Evolutionary conservation across 148 eudicot species (phyloP).

Genomic region (Rhododendron vialii): DNA sequence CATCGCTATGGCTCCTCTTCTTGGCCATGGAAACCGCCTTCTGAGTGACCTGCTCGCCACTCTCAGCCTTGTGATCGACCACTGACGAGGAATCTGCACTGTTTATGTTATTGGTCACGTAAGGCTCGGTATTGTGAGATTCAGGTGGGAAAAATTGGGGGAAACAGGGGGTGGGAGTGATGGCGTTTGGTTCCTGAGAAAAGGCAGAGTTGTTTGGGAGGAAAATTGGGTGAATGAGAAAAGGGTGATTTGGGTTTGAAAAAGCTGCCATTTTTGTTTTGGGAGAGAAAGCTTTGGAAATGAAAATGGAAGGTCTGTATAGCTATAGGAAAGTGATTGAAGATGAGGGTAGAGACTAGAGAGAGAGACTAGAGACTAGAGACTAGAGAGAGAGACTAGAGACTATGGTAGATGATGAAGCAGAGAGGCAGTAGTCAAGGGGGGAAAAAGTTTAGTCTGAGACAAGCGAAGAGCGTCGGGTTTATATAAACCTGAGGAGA

Average conservation of each 20-base stretch:
- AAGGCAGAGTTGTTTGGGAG: constrained; percentile 2
- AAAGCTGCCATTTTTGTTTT: constrained; percentile 25
- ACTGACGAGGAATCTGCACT: constrained; percentile 32
- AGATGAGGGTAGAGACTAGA: background rate
- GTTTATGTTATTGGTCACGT: constrained; percentile 23
- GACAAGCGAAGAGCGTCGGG: background rate
- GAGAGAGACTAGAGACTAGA: background rate
- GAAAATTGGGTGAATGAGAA: constrained; percentile 16
- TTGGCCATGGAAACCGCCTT: constrained; percentile 13
- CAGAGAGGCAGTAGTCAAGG: background rate
- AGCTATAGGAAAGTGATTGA: background rate
- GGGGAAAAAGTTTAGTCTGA: background rate
- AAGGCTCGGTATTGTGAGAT: constrained; percentile 8
- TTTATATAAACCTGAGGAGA: background rate
- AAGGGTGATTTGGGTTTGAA: constrained; percentile 22
- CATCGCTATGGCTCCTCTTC: constrained; percentile 33
- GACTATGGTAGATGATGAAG: background rate
- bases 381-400: background rate
- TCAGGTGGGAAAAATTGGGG: constrained; percentile 8
- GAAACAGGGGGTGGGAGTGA: constrained; percentile 2
- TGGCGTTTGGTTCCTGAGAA: constrained; percentile 5
- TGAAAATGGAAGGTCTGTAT: background rate
- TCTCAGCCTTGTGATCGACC: constrained; percentile 27
- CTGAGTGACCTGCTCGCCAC: constrained; percentile 24
- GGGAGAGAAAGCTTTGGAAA: background rate